Conservation (phyloP, 345 rosid genomes). For the Pseudoturritis turrita region DNA sequence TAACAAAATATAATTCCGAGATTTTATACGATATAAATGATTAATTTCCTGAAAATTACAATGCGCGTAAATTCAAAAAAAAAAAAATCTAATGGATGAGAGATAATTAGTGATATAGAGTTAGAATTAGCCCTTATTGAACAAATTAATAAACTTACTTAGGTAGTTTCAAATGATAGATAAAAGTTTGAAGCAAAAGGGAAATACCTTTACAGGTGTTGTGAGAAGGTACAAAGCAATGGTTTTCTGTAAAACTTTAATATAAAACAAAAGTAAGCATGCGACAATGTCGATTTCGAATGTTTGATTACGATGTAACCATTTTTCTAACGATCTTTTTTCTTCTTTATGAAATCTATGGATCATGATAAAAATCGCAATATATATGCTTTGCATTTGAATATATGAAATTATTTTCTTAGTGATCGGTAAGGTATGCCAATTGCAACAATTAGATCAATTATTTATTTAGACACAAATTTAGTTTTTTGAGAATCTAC, state of each 20-base stretch:
- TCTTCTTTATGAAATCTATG: background rate
- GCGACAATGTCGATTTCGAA: slow-evolving; percentile 6
- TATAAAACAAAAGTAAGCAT: slow-evolving; percentile 16
- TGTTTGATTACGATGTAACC: slow-evolving; percentile 14
- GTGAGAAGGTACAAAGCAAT: slow-evolving; percentile 11
- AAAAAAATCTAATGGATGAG: background rate
- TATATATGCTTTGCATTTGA: background rate
- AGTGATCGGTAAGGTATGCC: background rate
- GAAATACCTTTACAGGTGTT: slow-evolving; percentile 29
- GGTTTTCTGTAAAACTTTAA: background rate
- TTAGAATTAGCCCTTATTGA: background rate
- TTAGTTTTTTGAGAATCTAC: background rate
- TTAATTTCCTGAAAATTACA: background rate
- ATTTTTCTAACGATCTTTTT: background rate
- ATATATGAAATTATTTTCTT: background rate
- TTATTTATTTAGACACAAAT: background rate
- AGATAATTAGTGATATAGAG: background rate
- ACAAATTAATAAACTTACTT: background rate
- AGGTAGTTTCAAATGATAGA: background rate
- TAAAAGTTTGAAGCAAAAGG: background rate
- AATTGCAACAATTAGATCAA: background rate
- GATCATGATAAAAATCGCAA: background rate
- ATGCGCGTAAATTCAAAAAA: no score
- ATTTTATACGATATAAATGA: background rate
- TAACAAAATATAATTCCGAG: background rate